A percentile compares a stretch with the other conserved stretches of the same genome.
Evolutionary conservation across 139 green algal genomes (phyloP).

Genomic region (Micromonas commoda): DNA sequence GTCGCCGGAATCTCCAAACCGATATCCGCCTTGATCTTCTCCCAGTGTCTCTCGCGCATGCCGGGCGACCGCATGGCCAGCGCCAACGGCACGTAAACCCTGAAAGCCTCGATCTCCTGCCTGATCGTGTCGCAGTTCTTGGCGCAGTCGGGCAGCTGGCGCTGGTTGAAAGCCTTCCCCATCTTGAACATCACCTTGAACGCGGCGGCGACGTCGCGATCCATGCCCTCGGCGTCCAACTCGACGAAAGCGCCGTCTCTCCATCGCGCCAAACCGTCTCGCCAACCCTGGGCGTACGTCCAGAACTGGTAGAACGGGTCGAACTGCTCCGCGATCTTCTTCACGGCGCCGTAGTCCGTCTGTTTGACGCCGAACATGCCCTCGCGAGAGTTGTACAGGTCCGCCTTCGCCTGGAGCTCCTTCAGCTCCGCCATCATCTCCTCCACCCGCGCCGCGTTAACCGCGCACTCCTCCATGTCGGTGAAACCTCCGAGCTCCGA

Average conservation of each 20-base stretch:
- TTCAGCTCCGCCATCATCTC: slow-evolving; percentile 69
- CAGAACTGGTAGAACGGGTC: slow-evolving; percentile 74
- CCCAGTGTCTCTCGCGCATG: slow-evolving; percentile 71
- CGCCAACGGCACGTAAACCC: slow-evolving; percentile 59
- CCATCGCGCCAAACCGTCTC: slow-evolving; percentile 41
- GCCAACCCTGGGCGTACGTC: slow-evolving; percentile 49
- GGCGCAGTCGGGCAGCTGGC: slow-evolving; percentile 44
- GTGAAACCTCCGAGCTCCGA: background rate
- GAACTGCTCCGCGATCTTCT: slow-evolving; percentile 56
- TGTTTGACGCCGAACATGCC: slow-evolving; percentile 48
- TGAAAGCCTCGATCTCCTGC: slow-evolving; percentile 62
- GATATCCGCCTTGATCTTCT: slow-evolving; percentile 48
- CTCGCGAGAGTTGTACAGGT: slow-evolving; percentile 58
- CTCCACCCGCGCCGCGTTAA: slow-evolving; percentile 49
- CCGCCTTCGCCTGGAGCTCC: slow-evolving; percentile 50
- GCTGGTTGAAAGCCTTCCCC: slow-evolving; percentile 47
- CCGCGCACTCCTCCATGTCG: slow-evolving; percentile 38
- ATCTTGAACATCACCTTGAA: slow-evolving; percentile 59
- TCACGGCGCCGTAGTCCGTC: slow-evolving; percentile 59
- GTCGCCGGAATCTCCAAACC: slow-evolving; percentile 39
- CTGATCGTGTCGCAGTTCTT: slow-evolving; percentile 56
- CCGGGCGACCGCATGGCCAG: slow-evolving; percentile 60
- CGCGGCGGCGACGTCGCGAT: slow-evolving; percentile 48
- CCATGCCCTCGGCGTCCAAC: slow-evolving; percentile 59
- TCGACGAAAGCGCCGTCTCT: slow-evolving; percentile 52